Percentiles rank a stretch among this genome's conserved stretches.
Evolutionary conservation across 495 filamentous ascomycete species (phyloP).

Genomic region (Extremus antarcticus): DNA sequence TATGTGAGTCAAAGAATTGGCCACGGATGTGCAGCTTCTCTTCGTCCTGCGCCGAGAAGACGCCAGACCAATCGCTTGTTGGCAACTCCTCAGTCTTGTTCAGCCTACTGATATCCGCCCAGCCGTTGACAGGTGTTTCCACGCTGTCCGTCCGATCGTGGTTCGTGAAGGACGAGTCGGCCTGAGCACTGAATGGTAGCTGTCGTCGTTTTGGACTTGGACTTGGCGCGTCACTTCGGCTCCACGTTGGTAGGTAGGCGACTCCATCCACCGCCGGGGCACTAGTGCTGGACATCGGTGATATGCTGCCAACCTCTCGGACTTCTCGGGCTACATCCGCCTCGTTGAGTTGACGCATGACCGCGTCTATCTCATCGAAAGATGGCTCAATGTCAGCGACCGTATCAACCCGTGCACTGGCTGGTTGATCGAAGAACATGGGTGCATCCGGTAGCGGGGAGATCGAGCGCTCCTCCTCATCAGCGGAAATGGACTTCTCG

Average conservation of each 20-base stretch:
- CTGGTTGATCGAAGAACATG: not conserved
- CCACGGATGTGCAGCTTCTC: constrained; percentile 57
- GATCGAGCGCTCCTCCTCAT: not conserved
- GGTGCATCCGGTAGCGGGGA: not conserved
- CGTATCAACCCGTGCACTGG: constrained; percentile 2
- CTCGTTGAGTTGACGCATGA: constrained; percentile 73
- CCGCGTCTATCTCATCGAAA: constrained; percentile 70
- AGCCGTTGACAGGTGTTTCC: constrained; percentile 16
- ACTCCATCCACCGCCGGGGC: constrained; percentile 28
- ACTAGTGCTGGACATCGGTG: constrained; percentile 39
- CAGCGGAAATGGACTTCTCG: too few relatives aligned
- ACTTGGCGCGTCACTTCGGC: constrained; percentile 54
- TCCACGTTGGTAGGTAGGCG: constrained; percentile 36
- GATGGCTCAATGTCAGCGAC: constrained; percentile 36
- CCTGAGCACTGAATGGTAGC: constrained; percentile 4
- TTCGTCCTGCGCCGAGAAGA: constrained; percentile 71
- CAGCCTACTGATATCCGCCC: constrained; percentile 44
- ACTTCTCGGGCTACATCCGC: constrained; percentile 30
- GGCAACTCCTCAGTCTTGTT: constrained; percentile 54
- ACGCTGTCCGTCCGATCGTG: constrained; percentile 16
- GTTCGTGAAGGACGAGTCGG: constrained; percentile 11
- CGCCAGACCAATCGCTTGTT: constrained; percentile 83
- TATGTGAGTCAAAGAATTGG: constrained; percentile 75
- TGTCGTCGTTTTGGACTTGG: constrained; percentile 52
- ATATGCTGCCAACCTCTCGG: constrained; percentile 37